A percentile compares a stretch with the other conserved stretches of the same genome.
Evolutionary conservation across 2,329 filamentous ascomycete species (phyloP).

Genomic region (Gliomastix tumulicola): DNA sequence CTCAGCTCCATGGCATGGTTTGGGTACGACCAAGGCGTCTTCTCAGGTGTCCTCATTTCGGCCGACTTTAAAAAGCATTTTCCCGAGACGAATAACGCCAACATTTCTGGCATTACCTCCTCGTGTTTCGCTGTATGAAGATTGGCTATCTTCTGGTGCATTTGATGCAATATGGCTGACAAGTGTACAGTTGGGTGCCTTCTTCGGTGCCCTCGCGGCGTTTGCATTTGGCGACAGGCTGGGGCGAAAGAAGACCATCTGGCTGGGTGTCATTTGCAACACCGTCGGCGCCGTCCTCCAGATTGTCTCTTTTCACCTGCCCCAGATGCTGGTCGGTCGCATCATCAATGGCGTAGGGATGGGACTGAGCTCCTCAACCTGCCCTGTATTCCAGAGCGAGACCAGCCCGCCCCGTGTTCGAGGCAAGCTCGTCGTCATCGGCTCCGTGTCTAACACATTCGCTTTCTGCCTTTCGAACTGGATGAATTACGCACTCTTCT

Average conservation of each 20-base stretch:
- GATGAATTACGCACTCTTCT: conserved; percentile 35
- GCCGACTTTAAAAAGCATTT: conserved; percentile 28
- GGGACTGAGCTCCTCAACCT: conserved; percentile 24
- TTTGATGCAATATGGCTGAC: too few relatives aligned
- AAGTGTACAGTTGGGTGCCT: conserved; percentile 20
- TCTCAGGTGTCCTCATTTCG: conserved; percentile 32
- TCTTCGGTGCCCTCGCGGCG: conserved; percentile 19
- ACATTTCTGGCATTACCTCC: conserved; percentile 34
- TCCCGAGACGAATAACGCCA: conserved; percentile 25
- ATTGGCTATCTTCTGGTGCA: not conserved
- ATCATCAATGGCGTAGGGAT: conserved; percentile 32
- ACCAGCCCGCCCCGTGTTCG: conserved; percentile 23
- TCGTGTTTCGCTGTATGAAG: conserved; percentile 32
- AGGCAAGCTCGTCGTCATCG: conserved; percentile 37
- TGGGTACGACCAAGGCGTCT: conserved; percentile 29
- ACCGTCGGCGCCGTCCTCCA: conserved; percentile 25
- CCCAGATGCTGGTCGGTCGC: conserved; percentile 33
- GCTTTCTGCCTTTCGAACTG: conserved; percentile 40
- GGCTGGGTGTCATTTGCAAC: conserved; percentile 20
- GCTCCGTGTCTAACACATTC: conserved; percentile 28
- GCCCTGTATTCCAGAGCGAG: conserved; percentile 24
- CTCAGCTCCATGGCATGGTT: conserved; percentile 20
- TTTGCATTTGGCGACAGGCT: conserved; percentile 23
- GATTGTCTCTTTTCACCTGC: conserved; percentile 21
- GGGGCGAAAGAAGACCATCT: conserved; percentile 21